phyloP scores from a whole-genome alignment of 257 asterid genomes.

The Plantago elongata region DNA sequence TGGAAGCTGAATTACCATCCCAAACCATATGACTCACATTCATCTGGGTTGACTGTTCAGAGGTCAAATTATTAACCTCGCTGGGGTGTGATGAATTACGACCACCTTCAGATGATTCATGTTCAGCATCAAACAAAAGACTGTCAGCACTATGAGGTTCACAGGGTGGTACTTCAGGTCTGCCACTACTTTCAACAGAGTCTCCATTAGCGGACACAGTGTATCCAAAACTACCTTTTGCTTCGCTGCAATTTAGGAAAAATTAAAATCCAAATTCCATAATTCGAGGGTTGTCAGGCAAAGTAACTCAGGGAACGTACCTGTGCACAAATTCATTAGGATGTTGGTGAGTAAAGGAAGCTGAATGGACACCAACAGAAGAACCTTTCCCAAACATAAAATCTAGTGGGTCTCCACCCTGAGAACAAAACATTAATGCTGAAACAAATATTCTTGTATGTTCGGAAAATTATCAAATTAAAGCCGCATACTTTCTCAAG shows the following conservation, averaged over 20 bases:
- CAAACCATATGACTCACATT: conserved; percentile 38
- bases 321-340: conserved; percentile 59
- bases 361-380: conserved; percentile 73
- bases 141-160: conserved; percentile 90
- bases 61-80: conserved; percentile 34
- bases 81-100: conserved; percentile 38
- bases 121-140: conserved; percentile 71
- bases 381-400: conserved; percentile 51
- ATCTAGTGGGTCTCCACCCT: conserved; percentile 91
- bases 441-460: conserved; percentile 17
- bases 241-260: conserved; percentile 50
- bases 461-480: conserved; percentile 23
- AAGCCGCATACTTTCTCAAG: conserved; percentile 65
- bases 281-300: conserved; percentile 9
- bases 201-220: conserved; percentile 83
- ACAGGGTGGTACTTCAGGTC: conserved; percentile 58
- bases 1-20: conserved; percentile 55
- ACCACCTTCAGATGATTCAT: conserved; percentile 52
- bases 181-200: conserved; percentile 85
- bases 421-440: conserved; percentile 27
- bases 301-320: conserved; percentile 31
- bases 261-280: conserved; percentile 2
- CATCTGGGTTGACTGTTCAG: conserved; percentile 37
- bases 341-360: conserved; percentile 64
- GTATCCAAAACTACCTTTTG: conserved; percentile 78